Conservation (phyloP, 2,329 filamentous ascomycete genomes). For the Exophiala sp. region DNA sequence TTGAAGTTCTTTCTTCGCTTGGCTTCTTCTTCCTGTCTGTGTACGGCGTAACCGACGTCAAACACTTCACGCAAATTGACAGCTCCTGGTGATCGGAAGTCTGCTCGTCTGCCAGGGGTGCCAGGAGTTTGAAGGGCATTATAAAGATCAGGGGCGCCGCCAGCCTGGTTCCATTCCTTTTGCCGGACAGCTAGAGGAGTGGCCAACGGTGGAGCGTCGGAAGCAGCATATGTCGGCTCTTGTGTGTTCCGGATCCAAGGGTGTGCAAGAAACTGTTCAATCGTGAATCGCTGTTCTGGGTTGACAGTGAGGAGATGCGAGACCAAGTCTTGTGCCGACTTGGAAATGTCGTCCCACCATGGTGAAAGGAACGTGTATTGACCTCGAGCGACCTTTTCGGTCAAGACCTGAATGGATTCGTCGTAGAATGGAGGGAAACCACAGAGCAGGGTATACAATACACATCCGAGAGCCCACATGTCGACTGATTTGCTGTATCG, state of each 20-base stretch:
- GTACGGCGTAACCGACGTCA: slow-evolving; percentile 96
- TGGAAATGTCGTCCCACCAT: slow-evolving; percentile 99
- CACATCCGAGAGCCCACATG: slow-evolving; percentile 98
- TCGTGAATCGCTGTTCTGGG: slow-evolving; percentile 90
- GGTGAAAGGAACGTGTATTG: slow-evolving; percentile 97
- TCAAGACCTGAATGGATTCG: slow-evolving; percentile 93
- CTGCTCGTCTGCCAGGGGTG: slow-evolving; percentile 61
- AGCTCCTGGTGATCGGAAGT: slow-evolving; percentile 92
- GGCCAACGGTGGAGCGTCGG: slow-evolving; percentile 68
- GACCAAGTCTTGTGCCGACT: slow-evolving; percentile 88
- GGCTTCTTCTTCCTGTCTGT: slow-evolving; percentile 91
- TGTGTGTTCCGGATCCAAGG: slow-evolving; percentile 80
- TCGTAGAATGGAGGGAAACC: slow-evolving; percentile 97
- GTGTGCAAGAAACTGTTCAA: slow-evolving; percentile 87
- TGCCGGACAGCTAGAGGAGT: slow-evolving; percentile 61
- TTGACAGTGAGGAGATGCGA: slow-evolving; percentile 91
- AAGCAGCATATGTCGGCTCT: slow-evolving; percentile 64
- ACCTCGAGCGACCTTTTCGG: slow-evolving; percentile 93
- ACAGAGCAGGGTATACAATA: slow-evolving; percentile 92
- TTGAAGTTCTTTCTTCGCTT: slow-evolving; percentile 83
- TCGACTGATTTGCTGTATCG: slow-evolving; percentile 98
- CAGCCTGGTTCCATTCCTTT: slow-evolving; percentile 50
- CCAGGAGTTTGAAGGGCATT: slow-evolving; percentile 50
- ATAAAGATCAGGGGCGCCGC: slow-evolving; percentile 48
- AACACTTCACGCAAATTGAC: slow-evolving; percentile 97